These are phyloP conservation scores for Scenedesmus sp. DNA, from an alignment of 163 green algal genomes.

Conservation along the genomic window DNA sequence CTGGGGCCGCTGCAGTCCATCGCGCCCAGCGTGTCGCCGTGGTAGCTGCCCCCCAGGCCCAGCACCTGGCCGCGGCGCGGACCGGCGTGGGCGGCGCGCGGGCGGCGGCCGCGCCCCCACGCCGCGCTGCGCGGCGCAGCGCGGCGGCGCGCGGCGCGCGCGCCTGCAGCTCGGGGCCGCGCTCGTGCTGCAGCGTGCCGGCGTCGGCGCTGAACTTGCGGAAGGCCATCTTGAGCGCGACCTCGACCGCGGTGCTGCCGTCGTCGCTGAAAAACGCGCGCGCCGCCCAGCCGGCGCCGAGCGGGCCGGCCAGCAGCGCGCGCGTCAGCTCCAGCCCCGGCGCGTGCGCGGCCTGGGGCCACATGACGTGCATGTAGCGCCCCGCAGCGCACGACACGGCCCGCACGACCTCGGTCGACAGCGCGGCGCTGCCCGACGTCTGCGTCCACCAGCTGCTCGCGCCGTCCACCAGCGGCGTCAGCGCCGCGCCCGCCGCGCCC, in stretches of 20 bases:
- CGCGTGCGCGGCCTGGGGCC: conserved; percentile 70
- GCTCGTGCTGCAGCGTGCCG: conserved; percentile 37
- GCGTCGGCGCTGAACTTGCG: conserved; percentile 76
- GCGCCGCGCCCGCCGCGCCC: too few relatives aligned
- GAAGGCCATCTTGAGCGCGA: conserved; percentile 98
- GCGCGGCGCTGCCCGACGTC: conserved; percentile 55
- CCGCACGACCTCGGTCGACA: conserved; percentile 70
- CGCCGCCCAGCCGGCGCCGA: conserved; percentile 75
- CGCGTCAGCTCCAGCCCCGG: conserved; percentile 71
- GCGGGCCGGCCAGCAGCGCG: conserved; percentile 54
- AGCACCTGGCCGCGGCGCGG: conserved; percentile 66
- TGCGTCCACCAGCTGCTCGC: conserved; percentile 98
- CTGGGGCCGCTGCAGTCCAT: conserved; percentile 90
- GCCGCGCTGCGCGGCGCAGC: too few relatives aligned
- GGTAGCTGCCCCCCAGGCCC: conserved; percentile 88
- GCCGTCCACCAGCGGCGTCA: conserved; percentile 79
- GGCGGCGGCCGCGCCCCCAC: background rate
- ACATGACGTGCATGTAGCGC: conserved; percentile 96
- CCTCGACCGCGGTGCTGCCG: conserved; percentile 70
- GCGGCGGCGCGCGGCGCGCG: too few relatives aligned
- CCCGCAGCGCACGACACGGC: conserved; percentile 77
- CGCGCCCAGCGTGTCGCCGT: conserved; percentile 96
- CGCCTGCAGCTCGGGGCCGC: conserved; percentile 48
- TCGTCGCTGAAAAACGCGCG: conserved; percentile 95
- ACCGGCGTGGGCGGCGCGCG: too few relatives aligned